Conservation (phyloP, 495 filamentous ascomycete species). For the Penicillium robsamsonii region DNA sequence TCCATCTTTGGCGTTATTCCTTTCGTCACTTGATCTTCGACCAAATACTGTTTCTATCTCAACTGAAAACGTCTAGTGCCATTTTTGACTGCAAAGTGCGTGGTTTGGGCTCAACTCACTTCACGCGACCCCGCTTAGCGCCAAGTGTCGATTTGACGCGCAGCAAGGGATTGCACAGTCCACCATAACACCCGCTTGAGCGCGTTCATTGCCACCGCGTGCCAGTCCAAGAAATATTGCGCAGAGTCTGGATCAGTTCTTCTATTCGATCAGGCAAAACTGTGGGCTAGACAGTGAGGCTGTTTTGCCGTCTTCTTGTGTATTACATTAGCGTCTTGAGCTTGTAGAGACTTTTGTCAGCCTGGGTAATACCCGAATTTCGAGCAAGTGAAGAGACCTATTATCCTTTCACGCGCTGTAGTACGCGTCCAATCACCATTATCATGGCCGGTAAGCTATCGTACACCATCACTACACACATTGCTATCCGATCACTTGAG, state of each 20-base stretch:
- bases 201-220: slow-evolving; percentile 17
- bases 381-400: slow-evolving; percentile 15
- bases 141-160: slow-evolving; percentile 30
- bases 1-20: slow-evolving; percentile 14
- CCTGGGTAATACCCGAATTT: slow-evolving; percentile 30
- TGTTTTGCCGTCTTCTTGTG: slow-evolving; percentile 38
- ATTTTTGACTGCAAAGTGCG: neutral
- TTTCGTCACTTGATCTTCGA: slow-evolving; percentile 6
- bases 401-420: slow-evolving; percentile 38
- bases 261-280: slow-evolving; percentile 38
- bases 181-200: slow-evolving; percentile 18
- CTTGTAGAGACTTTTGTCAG: slow-evolving; percentile 41
- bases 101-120: slow-evolving; percentile 10
- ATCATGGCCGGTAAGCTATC: slow-evolving; percentile 51
- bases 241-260: slow-evolving; percentile 23
- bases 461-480: slow-evolving; percentile 28
- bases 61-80: neutral
- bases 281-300: slow-evolving; percentile 32
- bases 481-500: slow-evolving; percentile 6
- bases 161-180: slow-evolving; percentile 28
- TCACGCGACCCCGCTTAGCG: slow-evolving; percentile 39
- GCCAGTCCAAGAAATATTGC: slow-evolving; percentile 13
- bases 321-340: slow-evolving; percentile 46
- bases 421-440: slow-evolving; percentile 30
- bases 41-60: neutral